These are phyloP conservation scores for Penicillium soppii DNA, from an alignment of 495 filamentous ascomycete genomes.

Conservation along the genomic window DNA sequence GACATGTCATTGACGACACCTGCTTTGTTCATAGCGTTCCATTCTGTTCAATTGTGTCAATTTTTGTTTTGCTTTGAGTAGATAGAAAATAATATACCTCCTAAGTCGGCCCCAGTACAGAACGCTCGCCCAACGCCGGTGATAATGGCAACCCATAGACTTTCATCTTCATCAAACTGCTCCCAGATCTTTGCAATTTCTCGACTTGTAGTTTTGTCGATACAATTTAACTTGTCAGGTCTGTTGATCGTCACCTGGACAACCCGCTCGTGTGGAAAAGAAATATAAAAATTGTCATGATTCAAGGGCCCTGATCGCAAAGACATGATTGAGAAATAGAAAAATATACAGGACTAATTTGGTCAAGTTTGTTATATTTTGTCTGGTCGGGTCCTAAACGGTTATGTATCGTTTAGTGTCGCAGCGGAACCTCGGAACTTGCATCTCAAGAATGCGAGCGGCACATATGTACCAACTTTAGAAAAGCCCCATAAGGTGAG, in stretches of 20 bases:
- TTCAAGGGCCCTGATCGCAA: conserved; percentile 12
- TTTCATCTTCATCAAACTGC: conserved; percentile 52
- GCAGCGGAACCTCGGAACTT: conserved; percentile 5
- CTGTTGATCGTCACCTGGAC: conserved; percentile 45
- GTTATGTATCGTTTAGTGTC: conserved; percentile 9
- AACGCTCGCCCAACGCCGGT: conserved; percentile 57
- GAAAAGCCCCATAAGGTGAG: not conserved
- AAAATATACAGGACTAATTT: not conserved
- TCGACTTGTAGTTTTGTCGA: conserved; percentile 44
- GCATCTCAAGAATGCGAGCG: not conserved
- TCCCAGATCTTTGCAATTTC: conserved; percentile 51
- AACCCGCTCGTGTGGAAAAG: conserved; percentile 42
- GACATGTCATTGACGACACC: conserved; percentile 44
- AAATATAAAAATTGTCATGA: conserved; percentile 32
- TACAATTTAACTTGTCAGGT: conserved; percentile 47
- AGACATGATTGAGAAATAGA: conserved; percentile 18
- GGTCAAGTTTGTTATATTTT: not conserved
- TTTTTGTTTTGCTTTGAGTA: not conserved
- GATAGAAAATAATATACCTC: conserved; percentile 21
- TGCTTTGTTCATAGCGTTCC: conserved; percentile 36
- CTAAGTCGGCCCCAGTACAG: conserved; percentile 57
- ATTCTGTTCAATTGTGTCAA: conserved; percentile 27
- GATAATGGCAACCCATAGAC: conserved; percentile 52
- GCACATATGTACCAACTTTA: not conserved
- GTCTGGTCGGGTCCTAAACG: not conserved